Percentiles rank a stretch among this genome's conserved stretches.
These are phyloP conservation scores for Cladobotryum protrusum DNA, from an alignment of 2,329 filamentous ascomycete genomes.

Conservation along the genomic window DNA sequence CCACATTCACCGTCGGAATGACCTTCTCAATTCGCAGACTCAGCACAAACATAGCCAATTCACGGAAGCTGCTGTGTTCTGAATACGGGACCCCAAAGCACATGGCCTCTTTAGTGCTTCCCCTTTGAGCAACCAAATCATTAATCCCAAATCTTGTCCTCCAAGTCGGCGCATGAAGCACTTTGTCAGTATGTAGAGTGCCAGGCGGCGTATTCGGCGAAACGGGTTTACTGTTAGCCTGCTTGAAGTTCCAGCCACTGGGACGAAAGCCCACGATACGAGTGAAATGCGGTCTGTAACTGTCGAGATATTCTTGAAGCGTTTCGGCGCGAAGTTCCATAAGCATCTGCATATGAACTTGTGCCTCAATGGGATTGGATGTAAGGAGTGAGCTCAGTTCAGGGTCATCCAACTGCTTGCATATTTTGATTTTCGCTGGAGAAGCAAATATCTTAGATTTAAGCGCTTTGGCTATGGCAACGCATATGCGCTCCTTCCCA, in stretches of 20 bases:
- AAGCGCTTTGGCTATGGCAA: conserved; percentile 83
- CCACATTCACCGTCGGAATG: conserved; percentile 86
- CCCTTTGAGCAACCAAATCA: conserved; percentile 75
- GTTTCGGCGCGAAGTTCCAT: conserved; percentile 93
- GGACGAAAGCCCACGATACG: conserved; percentile 87
- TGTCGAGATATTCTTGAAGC: conserved; percentile 78
- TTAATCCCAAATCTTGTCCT: conserved; percentile 62
- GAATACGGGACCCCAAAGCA: conserved; percentile 95
- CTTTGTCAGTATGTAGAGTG: conserved; percentile 42
- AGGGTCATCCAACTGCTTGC: conserved; percentile 75
- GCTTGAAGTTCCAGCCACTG: conserved; percentile 89
- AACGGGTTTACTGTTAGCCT: conserved; percentile 51
- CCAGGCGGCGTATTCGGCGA: conserved; percentile 45
- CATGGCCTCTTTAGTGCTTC: conserved; percentile 72
- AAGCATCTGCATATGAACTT: conserved; percentile 96
- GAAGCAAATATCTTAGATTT: conserved; percentile 85
- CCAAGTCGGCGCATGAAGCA: conserved; percentile 62
- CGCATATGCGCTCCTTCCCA: conserved; percentile 92
- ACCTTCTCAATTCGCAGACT: conserved; percentile 79
- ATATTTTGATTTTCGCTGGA: conserved; percentile 75
- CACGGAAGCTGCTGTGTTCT: conserved; percentile 91
- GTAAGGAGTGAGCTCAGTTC: conserved; percentile 77
- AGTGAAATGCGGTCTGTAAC: conserved; percentile 74
- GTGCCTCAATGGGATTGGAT: conserved; percentile 70
- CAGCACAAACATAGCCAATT: conserved; percentile 90